A percentile compares a stretch with the other conserved stretches of the same genome.
Conservation (phyloP, 2,329 filamentous ascomycete species). For the Aspergillus spinulosporus region DNA sequence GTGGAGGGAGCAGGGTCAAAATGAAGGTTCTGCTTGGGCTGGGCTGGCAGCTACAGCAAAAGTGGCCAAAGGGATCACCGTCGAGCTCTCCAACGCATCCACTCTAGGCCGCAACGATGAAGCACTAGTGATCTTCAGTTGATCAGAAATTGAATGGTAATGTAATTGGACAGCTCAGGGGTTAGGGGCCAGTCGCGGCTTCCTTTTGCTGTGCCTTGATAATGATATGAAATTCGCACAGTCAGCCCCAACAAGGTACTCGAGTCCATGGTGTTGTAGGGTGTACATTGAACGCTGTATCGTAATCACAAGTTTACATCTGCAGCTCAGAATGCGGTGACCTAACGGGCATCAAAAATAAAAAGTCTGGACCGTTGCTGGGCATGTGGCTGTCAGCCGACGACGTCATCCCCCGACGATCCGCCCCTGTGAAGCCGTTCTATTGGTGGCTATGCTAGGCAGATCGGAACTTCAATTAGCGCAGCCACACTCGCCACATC, state of each 20-base stretch:
- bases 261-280: too few species aligned
- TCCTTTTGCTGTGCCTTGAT: background rate
- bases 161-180: background rate
- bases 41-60: background rate
- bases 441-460: background rate
- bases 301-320: too few species aligned
- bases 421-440: background rate
- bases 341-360: background rate
- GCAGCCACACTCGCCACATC: background rate
- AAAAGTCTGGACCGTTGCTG: background rate
- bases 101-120: background rate
- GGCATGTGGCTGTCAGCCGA: background rate
- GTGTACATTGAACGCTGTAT: too few species aligned
- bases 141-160: background rate
- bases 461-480: background rate
- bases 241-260: background rate
- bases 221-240: background rate
- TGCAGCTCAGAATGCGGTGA: background rate
- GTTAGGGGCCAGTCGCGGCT: background rate
- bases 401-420: background rate
- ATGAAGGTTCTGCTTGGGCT: background rate
- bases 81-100: constrained; percentile 1
- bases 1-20: background rate
- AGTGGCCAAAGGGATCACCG: background rate
- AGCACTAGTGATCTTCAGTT: constrained; percentile 1